Percentiles rank a stretch among this genome's conserved stretches.
Conservation (phyloP, 2,329 filamentous ascomycete genomes). For the Fusarium palustre region DNA sequence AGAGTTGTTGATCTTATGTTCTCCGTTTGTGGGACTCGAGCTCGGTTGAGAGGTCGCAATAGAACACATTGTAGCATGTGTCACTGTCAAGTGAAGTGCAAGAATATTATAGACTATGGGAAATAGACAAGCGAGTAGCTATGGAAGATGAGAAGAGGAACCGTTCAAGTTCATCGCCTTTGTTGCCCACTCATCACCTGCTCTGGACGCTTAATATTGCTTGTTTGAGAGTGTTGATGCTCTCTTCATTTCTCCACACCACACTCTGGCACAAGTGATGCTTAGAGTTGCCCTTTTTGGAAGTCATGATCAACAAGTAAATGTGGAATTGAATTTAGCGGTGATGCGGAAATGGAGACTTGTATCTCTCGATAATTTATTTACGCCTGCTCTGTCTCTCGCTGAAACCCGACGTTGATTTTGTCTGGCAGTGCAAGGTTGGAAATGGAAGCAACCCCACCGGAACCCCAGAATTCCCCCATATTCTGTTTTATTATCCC, state of each 20-base stretch:
- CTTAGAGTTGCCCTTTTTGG: conserved; percentile 20
- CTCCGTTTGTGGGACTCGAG: conserved; percentile 14
- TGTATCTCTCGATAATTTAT: not conserved
- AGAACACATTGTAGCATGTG: conserved; percentile 36
- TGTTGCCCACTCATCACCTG: conserved; percentile 32
- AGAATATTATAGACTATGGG: not conserved
- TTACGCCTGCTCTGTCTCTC: not conserved
- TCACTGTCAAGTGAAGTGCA: not conserved
- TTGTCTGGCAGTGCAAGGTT: not conserved
- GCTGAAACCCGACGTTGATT: not conserved
- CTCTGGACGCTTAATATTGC: conserved; percentile 1
- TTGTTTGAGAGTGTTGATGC: conserved; percentile 2
- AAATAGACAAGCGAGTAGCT: not conserved
- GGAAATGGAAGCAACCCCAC: not conserved
- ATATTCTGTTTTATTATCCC: not conserved
- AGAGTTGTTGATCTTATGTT: conserved; percentile 33
- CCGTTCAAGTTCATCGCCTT: not conserved
- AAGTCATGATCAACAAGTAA: not conserved
- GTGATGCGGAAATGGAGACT: not conserved
- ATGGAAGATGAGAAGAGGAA: not conserved
- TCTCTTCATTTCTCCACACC: conserved; percentile 1
- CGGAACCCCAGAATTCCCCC: not conserved
- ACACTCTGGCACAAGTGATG: not conserved
- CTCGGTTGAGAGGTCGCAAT: conserved; percentile 34
- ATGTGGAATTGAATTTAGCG: not conserved